These are phyloP conservation scores for Licmophora abbreviata DNA, from an alignment of 108 stramenopile species.

Conservation along the genomic window DNA sequence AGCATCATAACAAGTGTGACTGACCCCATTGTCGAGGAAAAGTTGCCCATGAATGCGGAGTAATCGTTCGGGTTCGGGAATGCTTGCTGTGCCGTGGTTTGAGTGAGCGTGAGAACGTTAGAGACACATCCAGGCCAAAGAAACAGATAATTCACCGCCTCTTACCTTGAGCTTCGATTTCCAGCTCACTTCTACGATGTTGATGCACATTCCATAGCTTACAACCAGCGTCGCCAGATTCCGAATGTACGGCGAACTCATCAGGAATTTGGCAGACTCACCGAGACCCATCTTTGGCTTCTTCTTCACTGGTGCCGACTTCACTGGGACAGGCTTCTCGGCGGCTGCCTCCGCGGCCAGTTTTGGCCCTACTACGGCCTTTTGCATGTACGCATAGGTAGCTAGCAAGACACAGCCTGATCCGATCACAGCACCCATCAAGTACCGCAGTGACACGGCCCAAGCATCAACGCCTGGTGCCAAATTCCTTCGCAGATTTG, in stretches of 20 bases:
- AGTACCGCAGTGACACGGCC: slow-evolving; percentile 83
- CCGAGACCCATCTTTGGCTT: slow-evolving; percentile 81
- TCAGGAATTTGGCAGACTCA: slow-evolving; percentile 90
- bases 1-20: slow-evolving; percentile 98
- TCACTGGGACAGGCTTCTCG: slow-evolving; percentile 47
- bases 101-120: not conserved
- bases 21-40: slow-evolving; percentile 87
- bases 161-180: slow-evolving; percentile 92
- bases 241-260: slow-evolving; percentile 85
- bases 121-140: not conserved
- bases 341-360: slow-evolving; percentile 33
- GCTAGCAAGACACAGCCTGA: slow-evolving; percentile 73
- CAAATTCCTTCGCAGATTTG: slow-evolving; percentile 60
- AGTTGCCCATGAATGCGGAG: slow-evolving; percentile 99
- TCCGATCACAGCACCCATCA: slow-evolving; percentile 91
- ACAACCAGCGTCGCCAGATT: slow-evolving; percentile 92
- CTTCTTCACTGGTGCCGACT: slow-evolving; percentile 53
- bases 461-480: slow-evolving; percentile 90
- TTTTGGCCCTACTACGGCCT: slow-evolving; percentile 62
- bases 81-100: slow-evolving; percentile 34
- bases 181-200: slow-evolving; percentile 99
- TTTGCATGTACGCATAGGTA: slow-evolving; percentile 85
- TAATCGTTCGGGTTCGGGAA: slow-evolving; percentile 96
- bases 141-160: not conserved
- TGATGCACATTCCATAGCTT: slow-evolving; percentile 97